phyloP scores from a whole-genome alignment of 2,329 filamentous ascomycete genomes.

The Colletotrichum truncatum region DNA sequence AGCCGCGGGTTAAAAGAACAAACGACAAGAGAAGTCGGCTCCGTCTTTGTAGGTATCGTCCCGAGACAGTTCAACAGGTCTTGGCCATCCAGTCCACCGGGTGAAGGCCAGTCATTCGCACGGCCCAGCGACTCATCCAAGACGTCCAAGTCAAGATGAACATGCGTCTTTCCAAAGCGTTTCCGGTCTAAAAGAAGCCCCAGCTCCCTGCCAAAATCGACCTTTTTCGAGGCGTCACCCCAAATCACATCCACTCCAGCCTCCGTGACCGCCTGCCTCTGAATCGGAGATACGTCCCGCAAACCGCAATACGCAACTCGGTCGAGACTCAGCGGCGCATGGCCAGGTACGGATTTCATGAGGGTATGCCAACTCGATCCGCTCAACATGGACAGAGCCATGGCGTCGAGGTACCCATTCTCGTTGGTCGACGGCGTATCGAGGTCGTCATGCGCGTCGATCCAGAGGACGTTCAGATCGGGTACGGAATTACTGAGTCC shows the following conservation, averaged over 20 bases:
- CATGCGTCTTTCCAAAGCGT: neutral
- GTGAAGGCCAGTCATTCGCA: neutral
- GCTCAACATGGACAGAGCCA: slow-evolving; percentile 46
- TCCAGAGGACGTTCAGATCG: slow-evolving; percentile 37
- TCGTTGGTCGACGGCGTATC: slow-evolving; percentile 44
- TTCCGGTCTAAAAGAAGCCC: neutral
- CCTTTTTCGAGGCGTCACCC: slow-evolving; percentile 1
- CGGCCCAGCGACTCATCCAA: neutral
- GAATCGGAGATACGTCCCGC: neutral
- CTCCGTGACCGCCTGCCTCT: neutral
- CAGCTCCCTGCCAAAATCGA: slow-evolving; percentile 14
- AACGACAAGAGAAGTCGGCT: neutral
- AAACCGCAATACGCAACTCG: neutral
- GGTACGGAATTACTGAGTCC: slow-evolving; percentile 36
- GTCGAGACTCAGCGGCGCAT: neutral
- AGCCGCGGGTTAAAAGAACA: slow-evolving; percentile 3
- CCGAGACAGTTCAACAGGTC: slow-evolving; percentile 8
- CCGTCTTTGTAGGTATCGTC: neutral
- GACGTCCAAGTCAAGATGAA: neutral
- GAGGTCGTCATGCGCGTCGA: slow-evolving; percentile 54
- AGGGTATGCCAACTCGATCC: slow-evolving; percentile 42
- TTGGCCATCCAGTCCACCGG: neutral
- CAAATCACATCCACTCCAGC: slow-evolving; percentile 5
- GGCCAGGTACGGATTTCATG: slow-evolving; percentile 30
- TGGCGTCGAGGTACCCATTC: slow-evolving; percentile 48